phyloP scores from a whole-genome alignment of 2,329 filamentous ascomycete genomes.

The Colletotrichum neosansevieriae region DNA sequence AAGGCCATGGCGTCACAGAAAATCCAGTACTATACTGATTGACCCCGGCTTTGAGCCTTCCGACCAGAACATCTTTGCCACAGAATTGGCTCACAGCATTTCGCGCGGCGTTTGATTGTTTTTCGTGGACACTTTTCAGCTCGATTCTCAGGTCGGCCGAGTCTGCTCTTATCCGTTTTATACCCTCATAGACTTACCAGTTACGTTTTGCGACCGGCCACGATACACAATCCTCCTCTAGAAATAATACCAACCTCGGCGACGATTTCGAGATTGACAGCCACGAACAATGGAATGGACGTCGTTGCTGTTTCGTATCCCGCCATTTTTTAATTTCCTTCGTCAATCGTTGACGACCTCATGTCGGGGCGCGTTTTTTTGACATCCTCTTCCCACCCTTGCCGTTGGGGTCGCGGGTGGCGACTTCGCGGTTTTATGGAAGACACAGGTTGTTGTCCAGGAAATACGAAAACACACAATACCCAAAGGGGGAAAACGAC shows the following conservation, averaged over 20 bases:
- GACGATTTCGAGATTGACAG: constrained; percentile 8
- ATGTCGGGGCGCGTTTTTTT: background rate
- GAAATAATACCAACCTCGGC: constrained; percentile 30
- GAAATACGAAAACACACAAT: background rate
- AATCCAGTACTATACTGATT: background rate
- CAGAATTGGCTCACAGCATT: constrained; percentile 29
- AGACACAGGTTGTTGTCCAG: background rate
- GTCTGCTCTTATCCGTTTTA: constrained; percentile 38
- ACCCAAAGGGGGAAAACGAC: background rate
- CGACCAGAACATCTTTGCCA: constrained; percentile 7
- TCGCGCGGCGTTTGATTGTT: constrained; percentile 34
- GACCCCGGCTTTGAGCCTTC: background rate
- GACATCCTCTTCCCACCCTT: background rate
- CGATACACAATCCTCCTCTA: constrained; percentile 23
- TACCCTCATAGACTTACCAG: constrained; percentile 42
- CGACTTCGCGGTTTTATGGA: background rate
- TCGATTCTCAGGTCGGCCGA: constrained; percentile 34
- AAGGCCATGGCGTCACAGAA: background rate
- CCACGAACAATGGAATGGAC: constrained; percentile 9
- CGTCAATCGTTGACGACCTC: constrained; percentile 15
- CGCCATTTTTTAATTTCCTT: constrained; percentile 6
- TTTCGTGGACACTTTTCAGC: constrained; percentile 26
- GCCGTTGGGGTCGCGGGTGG: background rate
- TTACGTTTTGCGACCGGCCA: constrained; percentile 36
- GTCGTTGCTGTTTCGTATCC: constrained; percentile 17